Percentiles rank a stretch among this genome's conserved stretches.
phyloP scores from a whole-genome alignment of 2,329 filamentous ascomycete genomes.

The Diaporthe humulicola region DNA sequence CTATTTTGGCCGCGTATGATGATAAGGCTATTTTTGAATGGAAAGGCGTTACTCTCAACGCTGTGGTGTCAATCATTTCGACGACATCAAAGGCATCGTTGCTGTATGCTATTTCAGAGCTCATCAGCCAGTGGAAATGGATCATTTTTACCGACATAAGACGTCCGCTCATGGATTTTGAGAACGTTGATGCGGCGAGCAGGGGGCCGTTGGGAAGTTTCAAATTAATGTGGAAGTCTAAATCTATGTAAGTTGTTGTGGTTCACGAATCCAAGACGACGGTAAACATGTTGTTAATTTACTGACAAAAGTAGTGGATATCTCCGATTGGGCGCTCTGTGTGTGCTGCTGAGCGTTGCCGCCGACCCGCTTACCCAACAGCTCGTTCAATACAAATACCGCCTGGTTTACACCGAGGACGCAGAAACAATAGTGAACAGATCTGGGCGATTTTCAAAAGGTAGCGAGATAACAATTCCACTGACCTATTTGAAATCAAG shows the following conservation, averaged over 20 bases:
- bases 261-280: too few species aligned
- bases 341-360: constrained; percentile 1
- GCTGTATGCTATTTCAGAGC: constrained; percentile 9
- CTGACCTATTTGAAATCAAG: neutral
- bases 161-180: constrained; percentile 14
- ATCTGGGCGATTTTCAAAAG: constrained; percentile 4
- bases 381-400: constrained; percentile 17
- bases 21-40: neutral
- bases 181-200: constrained; percentile 22
- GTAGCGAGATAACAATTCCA: neutral
- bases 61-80: constrained; percentile 22
- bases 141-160: neutral
- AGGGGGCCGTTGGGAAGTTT: constrained; percentile 21
- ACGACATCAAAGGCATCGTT: constrained; percentile 13
- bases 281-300: neutral
- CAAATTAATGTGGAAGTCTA: neutral
- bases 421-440: neutral
- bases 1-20: neutral
- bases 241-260: neutral
- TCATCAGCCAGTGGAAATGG: constrained; percentile 34
- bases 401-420: constrained; percentile 7
- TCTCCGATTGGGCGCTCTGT: constrained; percentile 10
- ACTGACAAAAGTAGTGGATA: neutral
- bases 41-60: constrained; percentile 24
- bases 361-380: constrained; percentile 32